Evolutionary conservation across 1,284 basidiomycete genomes (phyloP).

Genomic region (Trichosporon sp.): DNA sequence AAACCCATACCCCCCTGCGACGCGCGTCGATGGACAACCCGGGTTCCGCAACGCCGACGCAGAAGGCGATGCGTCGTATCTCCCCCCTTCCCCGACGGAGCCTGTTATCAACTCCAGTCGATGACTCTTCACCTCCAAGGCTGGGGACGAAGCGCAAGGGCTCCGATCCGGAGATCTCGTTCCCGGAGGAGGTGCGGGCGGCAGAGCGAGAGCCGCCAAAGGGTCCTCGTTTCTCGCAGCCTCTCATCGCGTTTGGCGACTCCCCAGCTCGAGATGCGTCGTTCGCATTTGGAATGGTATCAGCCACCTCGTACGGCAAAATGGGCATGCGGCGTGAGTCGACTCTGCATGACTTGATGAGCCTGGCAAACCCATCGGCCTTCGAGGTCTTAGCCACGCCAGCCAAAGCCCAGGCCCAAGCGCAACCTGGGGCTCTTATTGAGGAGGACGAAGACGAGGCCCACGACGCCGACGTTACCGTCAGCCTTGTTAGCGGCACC

Average conservation of each 20-base stretch:
- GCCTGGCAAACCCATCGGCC: conserved; percentile 1
- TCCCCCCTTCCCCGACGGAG: conserved; percentile 13
- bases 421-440: background rate
- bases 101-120: background rate
- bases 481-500: background rate
- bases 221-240: conserved; percentile 12
- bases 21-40: background rate
- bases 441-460: conserved; percentile 10
- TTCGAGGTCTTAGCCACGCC: background rate
- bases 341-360: conserved; percentile 16
- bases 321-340: conserved; percentile 3
- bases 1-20: background rate
- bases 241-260: conserved; percentile 21
- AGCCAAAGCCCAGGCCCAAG: background rate
- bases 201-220: background rate
- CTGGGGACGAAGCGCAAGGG: conserved; percentile 18
- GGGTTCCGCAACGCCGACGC: background rate
- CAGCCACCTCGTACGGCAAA: background rate
- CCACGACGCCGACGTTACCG: conserved; percentile 1
- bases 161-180: conserved; percentile 7
- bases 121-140: background rate
- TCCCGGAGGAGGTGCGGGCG: background rate
- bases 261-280: conserved; percentile 6
- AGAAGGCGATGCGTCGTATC: conserved; percentile 7
- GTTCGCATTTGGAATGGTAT: conserved; percentile 10